Percentiles rank a stretch among this genome's conserved stretches.
Evolutionary conservation across 208 protist species (phyloP).

Genomic region (Leishmania guyanensis): DNA sequence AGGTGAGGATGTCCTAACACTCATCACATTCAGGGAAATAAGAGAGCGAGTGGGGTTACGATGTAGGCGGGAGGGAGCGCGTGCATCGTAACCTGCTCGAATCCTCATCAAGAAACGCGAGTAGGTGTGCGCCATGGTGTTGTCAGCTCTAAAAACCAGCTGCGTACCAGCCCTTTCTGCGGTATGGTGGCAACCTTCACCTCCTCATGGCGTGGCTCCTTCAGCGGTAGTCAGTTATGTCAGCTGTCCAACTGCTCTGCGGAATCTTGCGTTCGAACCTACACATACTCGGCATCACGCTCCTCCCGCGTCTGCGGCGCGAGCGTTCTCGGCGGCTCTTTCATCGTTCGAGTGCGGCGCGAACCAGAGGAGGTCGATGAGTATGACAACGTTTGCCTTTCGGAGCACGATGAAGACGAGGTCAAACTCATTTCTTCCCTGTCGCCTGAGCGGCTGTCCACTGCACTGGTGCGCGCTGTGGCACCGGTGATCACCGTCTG

Average conservation of each 20-base stretch:
- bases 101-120: neutral
- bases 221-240: neutral
- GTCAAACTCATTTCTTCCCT: neutral
- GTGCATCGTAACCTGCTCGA: no score
- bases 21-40: neutral
- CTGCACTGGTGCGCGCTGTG: neutral
- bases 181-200: neutral
- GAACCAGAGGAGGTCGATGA: neutral
- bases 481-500: slow-evolving; percentile 12
- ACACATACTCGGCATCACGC: neutral
- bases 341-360: neutral
- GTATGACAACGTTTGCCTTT: slow-evolving; percentile 2
- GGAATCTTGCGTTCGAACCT: neutral
- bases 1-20: neutral
- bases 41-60: no score
- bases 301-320: neutral
- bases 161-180: neutral
- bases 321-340: neutral
- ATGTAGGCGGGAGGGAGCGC: neutral
- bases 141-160: neutral
- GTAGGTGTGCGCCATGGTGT: neutral
- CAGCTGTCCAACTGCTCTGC: neutral
- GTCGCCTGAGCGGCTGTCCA: neutral
- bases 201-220: neutral
- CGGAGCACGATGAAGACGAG: slow-evolving; percentile 2